A percentile compares a stretch with the other conserved stretches of the same genome.
Evolutionary conservation across 352 stramenopile genomes (phyloP).

Genomic region (Globisporangium carolinianum): DNA sequence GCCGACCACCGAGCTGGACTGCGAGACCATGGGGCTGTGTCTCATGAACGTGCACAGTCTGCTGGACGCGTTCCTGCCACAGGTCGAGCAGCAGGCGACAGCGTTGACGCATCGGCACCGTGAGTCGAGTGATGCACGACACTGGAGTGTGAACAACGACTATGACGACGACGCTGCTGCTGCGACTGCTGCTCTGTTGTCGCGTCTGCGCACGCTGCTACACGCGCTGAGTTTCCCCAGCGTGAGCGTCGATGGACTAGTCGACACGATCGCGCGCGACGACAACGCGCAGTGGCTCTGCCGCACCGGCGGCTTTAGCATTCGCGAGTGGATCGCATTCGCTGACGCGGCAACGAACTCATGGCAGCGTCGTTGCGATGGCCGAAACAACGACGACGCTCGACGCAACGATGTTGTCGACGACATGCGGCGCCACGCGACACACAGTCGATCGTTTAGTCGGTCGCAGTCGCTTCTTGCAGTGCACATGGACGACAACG

Average conservation of each 20-base stretch:
- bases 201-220: constrained; percentile 24
- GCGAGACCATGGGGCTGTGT: constrained; percentile 41
- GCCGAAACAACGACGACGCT: not conserved
- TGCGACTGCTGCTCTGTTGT: not conserved
- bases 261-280: constrained; percentile 16
- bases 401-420: not conserved
- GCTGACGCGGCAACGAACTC: constrained; percentile 1
- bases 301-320: constrained; percentile 21
- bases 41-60: constrained; percentile 64
- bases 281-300: constrained; percentile 27
- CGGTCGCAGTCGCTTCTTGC: constrained; percentile 11
- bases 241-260: constrained; percentile 21
- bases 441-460: not conserved
- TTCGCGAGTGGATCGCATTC: constrained; percentile 29
- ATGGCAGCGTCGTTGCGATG: too few relatives aligned
- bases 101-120: constrained; percentile 4
- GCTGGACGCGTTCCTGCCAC: constrained; percentile 26
- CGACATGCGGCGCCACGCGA: not conserved
- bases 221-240: constrained; percentile 37
- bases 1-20: constrained; percentile 9
- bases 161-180: not conserved
- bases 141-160: too few relatives aligned
- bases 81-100: constrained; percentile 21
- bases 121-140: not conserved
- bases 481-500: constrained; percentile 9